Base-by-base conservation (phyloP, 148 eudicot species). In the Selenicereus undatus region DNA sequence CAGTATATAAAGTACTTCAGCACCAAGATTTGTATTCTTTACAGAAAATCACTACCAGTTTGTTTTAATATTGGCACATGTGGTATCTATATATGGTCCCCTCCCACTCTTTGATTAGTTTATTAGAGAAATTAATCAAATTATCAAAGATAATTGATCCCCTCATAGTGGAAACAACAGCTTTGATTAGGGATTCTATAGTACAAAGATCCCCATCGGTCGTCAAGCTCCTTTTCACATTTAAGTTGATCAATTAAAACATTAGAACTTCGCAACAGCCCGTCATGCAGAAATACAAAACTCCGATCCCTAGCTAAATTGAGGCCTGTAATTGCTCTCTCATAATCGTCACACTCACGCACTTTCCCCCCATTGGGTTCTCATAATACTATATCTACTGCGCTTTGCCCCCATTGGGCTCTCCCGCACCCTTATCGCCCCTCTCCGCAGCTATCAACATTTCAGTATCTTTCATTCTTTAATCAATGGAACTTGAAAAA, bases 401-500 rank as follows among this genome's bases (percentile, higher is more conserved):
- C n/a, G n/a, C n/a, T n/a, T n/a, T n/a, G n/a, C n/a, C n/a, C n/a
- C n/a, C n/a, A n/a, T n/a, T 82, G 45, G 29, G 78, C 42, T 60
- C 81, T 36, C 45, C 79, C 74, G 80, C 60, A 18, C 21, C 77
- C 54, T 50, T 11, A 8, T 22, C 66, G 42, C 20, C 30, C 48
- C 83, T 71, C 43, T 24, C 39, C n/a, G 26, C 27, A 17, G 20
- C 16, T 73, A 18, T 58, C 50, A n/a, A 54, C 18, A 56, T n/a
- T 69, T 58, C 56, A 10, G 11, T 21, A 45, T 72, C 12, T 17
- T 5, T 11, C 48, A 73, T 29, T 21, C 4, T 54, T 43, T 24
- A 64, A 69, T 11, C 11, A 52, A 84, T 84, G 86, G 83, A 80
- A 8, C 58, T 76, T 76, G 32, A 76, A 84, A 64, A 64, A 29